A percentile compares a stretch with the other conserved stretches of the same genome.
phyloP scores from a whole-genome alignment of 2,329 filamentous ascomycete genomes.

The Phaeosphaeria sp. region DNA sequence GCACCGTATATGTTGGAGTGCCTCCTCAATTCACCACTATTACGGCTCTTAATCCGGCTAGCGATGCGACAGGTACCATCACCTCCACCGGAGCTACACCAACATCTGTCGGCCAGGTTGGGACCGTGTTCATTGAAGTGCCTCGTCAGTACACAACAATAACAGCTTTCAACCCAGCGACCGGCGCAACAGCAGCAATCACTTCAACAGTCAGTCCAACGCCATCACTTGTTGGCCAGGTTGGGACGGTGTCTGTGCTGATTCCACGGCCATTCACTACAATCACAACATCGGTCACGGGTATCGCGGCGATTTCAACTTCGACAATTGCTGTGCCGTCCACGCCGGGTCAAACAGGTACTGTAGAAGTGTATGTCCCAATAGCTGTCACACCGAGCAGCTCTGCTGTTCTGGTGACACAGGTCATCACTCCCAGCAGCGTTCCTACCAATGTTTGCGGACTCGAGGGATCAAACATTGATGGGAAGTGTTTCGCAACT shows the following conservation, averaged over 20 bases:
- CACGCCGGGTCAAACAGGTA: background rate
- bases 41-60: no score
- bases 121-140: background rate
- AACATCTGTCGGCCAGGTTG: background rate
- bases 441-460: background rate
- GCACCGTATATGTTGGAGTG: no score
- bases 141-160: background rate
- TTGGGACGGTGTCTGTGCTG: background rate
- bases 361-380: background rate
- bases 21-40: no score
- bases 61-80: no score
- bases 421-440: background rate
- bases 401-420: background rate
- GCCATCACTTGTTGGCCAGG: no score
- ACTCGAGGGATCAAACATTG: background rate
- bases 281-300: background rate
- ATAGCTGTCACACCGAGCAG: background rate
- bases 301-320: background rate
- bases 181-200: no score
- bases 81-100: background rate
- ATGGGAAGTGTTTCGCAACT: background rate
- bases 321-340: background rate
- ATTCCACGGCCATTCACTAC: background rate
- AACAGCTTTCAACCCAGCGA: background rate
- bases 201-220: no score